Percentiles rank a stretch among this genome's conserved stretches.
phyloP scores from a whole-genome alignment of 768 basidiomycete genomes.

The Cystoderma amianthinum region DNA sequence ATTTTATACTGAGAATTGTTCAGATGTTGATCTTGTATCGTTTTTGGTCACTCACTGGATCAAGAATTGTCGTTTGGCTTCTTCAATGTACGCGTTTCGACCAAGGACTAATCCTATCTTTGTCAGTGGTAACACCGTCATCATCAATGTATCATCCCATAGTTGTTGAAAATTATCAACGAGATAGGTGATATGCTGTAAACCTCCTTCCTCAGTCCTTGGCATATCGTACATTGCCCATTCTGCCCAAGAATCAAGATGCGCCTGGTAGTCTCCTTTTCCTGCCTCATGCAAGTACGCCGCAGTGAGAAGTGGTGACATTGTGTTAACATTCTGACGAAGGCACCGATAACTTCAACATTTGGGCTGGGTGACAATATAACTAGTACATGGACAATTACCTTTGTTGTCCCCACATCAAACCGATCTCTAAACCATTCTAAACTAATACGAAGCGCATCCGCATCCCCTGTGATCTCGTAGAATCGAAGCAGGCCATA shows the following conservation, averaged over 20 bases:
- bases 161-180: constrained; percentile 36
- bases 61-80: constrained; percentile 45
- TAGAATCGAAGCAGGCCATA: constrained; percentile 33
- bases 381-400: constrained; percentile 4
- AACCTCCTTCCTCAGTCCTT: constrained; percentile 34
- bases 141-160: constrained; percentile 57
- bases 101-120: constrained; percentile 50
- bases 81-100: constrained; percentile 42
- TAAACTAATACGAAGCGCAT: constrained; percentile 30
- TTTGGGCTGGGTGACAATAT: background rate
- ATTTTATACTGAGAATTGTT: constrained; percentile 26
- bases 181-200: constrained; percentile 42
- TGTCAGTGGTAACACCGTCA: constrained; percentile 48
- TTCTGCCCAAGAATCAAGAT: constrained; percentile 43
- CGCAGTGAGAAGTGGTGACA: constrained; percentile 42
- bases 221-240: constrained; percentile 45
- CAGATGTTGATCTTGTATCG: background rate
- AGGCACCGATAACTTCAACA: background rate
- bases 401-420: constrained; percentile 42
- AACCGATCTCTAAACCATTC: constrained; percentile 45
- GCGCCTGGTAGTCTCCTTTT: constrained; percentile 23
- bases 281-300: constrained; percentile 33
- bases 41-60: constrained; percentile 27
- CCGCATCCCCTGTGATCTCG: constrained; percentile 29
- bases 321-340: constrained; percentile 49